phyloP scores from a whole-genome alignment of 192 early-diverging fungal species.

The Backusella morwellensis region DNA sequence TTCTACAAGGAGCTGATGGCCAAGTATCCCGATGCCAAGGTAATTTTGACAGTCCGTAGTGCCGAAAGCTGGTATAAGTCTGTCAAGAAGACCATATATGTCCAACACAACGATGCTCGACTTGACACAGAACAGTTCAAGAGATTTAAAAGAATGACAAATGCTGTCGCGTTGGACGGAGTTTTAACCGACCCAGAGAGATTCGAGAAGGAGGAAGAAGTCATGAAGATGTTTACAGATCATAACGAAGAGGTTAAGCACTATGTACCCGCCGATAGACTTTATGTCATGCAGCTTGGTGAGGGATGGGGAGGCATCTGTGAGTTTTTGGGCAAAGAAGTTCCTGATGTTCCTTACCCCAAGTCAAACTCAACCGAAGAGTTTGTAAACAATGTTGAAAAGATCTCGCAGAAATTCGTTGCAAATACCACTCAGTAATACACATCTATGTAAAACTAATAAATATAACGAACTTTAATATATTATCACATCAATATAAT shows the following conservation, averaged over 20 bases:
- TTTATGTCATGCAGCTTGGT: constrained; percentile 7
- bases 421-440: background rate
- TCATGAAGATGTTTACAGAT: background rate
- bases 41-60: constrained; percentile 18
- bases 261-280: background rate
- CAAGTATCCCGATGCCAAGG: constrained; percentile 29
- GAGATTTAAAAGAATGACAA: background rate
- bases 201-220: background rate
- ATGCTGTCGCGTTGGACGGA: background rate
- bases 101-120: background rate
- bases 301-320: constrained; percentile 12
- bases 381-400: background rate
- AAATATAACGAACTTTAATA: background rate
- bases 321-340: background rate
- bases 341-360: constrained; percentile 14
- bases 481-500: too few species aligned
- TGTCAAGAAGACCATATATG: constrained; percentile 2
- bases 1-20: constrained; percentile 19
- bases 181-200: background rate
- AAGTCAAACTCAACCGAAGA: background rate
- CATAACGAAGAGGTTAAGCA: constrained; percentile 10
- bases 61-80: constrained; percentile 24
- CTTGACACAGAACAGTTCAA: background rate
- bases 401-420: background rate
- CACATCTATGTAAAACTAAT: background rate